phyloP scores from a whole-genome alignment of 495 filamentous ascomycete species.

The Aspergillus steynii region DNA sequence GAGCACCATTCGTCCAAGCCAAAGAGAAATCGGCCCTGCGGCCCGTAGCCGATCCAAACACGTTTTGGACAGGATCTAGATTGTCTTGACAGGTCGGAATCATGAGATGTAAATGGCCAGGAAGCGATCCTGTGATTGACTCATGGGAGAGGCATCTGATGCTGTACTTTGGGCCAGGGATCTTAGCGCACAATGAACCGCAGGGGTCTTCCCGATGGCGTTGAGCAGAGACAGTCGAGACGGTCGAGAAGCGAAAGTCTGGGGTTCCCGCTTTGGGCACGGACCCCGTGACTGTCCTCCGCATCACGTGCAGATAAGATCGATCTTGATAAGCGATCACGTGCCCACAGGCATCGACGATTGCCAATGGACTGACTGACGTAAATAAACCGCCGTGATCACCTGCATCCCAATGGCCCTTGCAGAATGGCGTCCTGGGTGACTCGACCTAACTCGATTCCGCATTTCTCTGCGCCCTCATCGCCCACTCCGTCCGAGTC shows the following conservation, averaged over 20 bases:
- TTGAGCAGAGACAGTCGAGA: neutral
- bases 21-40: conserved; percentile 4
- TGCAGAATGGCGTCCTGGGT: conserved; percentile 8
- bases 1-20: neutral
- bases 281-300: neutral
- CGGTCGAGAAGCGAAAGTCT: neutral
- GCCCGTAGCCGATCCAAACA: neutral
- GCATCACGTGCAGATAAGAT: conserved; percentile 9
- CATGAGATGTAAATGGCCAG: neutral
- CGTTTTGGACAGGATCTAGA: neutral
- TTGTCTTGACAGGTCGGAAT: neutral
- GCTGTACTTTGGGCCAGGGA: neutral
- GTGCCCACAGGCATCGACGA: neutral
- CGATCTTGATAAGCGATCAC: neutral
- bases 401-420: neutral
- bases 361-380: neutral
- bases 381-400: neutral
- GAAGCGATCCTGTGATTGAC: neutral
- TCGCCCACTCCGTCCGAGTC: conserved; percentile 20
- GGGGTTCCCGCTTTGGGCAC: neutral
- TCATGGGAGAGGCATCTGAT: neutral
- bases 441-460: conserved; percentile 11
- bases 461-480: conserved; percentile 14
- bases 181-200: neutral
- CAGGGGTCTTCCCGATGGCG: neutral